phyloP scores from a whole-genome alignment of 768 basidiomycete species.

The Mycena maculata region DNA sequence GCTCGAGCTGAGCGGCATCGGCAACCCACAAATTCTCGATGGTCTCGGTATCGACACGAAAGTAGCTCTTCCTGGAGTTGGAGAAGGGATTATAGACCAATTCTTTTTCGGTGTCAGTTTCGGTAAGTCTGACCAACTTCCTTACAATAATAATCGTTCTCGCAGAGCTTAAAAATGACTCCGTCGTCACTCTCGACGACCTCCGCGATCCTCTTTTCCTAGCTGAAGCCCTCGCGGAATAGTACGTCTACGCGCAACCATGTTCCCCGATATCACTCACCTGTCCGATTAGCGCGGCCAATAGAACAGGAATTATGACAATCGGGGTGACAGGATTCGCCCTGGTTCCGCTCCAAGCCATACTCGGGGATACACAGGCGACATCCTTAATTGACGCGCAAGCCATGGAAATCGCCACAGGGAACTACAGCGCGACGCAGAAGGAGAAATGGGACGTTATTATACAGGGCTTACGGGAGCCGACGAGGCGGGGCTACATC shows the following conservation, averaged over 20 bases:
- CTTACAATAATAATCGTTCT: background rate
- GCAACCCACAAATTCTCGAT: conserved; percentile 48
- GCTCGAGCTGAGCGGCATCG: conserved; percentile 63
- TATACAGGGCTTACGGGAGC: conserved; percentile 14
- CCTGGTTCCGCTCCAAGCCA: conserved; percentile 29
- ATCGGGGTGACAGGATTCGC: conserved; percentile 32
- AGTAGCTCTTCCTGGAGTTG: conserved; percentile 59
- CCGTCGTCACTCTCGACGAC: conserved; percentile 32
- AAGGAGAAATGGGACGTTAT: conserved; percentile 27
- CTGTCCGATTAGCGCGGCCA: conserved; percentile 5
- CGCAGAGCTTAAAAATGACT: conserved; percentile 23
- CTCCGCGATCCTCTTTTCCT: conserved; percentile 26
- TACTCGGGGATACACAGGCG: conserved; percentile 5
- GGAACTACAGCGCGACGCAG: conserved; percentile 7
- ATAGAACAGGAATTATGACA: conserved; percentile 28
- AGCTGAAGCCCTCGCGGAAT: conserved; percentile 27
- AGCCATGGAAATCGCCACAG: conserved; percentile 1
- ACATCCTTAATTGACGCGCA: conserved; percentile 18
- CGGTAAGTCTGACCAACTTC: conserved; percentile 25
- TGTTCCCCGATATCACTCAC: background rate
- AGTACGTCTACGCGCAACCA: conserved; percentile 19
- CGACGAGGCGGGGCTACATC: conserved; percentile 16
- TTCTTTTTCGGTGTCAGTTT: conserved; percentile 35
- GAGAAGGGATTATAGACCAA: conserved; percentile 61
- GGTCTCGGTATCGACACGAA: conserved; percentile 44